These are phyloP conservation scores for Cylindrotheca fusiformis DNA, from an alignment of 108 stramenopile species.

Conservation along the genomic window DNA sequence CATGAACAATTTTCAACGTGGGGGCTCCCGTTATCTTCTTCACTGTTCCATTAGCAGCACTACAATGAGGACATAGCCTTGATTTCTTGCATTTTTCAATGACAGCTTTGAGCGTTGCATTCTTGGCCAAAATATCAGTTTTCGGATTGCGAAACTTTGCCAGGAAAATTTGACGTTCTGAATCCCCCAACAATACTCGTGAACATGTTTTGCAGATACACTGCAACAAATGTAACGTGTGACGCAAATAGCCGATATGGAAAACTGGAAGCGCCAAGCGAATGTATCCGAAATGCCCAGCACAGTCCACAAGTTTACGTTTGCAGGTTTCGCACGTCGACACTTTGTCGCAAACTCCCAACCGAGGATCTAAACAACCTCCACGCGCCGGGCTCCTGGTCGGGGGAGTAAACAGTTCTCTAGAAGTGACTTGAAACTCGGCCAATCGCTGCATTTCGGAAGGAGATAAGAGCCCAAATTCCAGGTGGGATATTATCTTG, in stretches of 20 bases:
- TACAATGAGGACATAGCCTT: conserved; percentile 84
- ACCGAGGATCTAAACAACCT: conserved; percentile 90
- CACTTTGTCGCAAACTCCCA: conserved; percentile 94
- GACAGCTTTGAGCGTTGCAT: conserved; percentile 78
- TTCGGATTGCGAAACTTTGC: conserved; percentile 79
- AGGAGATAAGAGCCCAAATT: conserved; percentile 93
- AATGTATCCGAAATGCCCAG: conserved; percentile 97
- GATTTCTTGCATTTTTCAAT: conserved; percentile 93
- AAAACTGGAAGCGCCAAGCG: conserved; percentile 94
- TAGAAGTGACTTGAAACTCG: conserved; percentile 90
- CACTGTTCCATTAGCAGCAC: conserved; percentile 89
- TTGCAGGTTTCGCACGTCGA: conserved; percentile 92
- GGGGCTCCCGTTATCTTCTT: conserved; percentile 93
- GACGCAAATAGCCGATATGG: conserved; percentile 97
- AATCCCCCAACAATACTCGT: conserved; percentile 79
- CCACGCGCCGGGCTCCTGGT: conserved; percentile 83
- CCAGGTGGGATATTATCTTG: conserved; percentile 91
- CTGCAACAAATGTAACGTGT: conserved; percentile 88
- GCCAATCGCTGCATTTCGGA: conserved; percentile 90
- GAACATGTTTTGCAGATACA: conserved; percentile 97
- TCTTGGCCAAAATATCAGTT: conserved; percentile 79
- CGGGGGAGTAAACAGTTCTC: conserved; percentile 95
- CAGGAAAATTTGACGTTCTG: conserved; percentile 57
- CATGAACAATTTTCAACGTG: conserved; percentile 94
- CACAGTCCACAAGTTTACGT: conserved; percentile 89